phyloP scores from a whole-genome alignment of 805 yeast species.

The Metschnikowia similis region DNA sequence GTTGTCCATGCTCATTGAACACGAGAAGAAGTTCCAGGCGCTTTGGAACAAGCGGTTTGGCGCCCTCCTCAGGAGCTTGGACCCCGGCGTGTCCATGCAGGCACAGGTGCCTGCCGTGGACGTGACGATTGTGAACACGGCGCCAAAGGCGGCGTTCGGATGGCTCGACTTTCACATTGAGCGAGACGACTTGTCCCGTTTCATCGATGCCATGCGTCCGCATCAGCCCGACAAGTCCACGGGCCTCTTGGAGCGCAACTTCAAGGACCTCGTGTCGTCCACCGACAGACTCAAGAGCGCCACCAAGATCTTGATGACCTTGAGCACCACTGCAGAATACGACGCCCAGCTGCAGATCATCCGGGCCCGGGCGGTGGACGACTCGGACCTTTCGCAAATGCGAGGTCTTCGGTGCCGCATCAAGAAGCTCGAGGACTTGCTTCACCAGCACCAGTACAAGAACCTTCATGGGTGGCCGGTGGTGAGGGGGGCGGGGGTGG shows the following conservation, averaged over 20 bases:
- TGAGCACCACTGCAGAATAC: constrained; percentile 13
- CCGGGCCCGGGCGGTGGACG: constrained; percentile 16
- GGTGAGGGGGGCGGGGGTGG: constrained; percentile 3
- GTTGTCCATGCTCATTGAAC: constrained; percentile 51
- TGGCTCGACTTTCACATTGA: constrained; percentile 35
- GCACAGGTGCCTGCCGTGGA: constrained; percentile 22
- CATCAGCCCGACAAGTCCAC: constrained; percentile 28
- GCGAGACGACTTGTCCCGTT: constrained; percentile 30
- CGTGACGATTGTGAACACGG: constrained; percentile 13
- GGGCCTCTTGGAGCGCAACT: constrained; percentile 39
- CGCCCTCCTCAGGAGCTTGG: constrained; percentile 26
- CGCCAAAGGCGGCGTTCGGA: constrained; percentile 16
- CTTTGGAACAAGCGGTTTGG: constrained; percentile 67
- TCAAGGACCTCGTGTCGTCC: constrained; percentile 41
- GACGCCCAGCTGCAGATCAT: constrained; percentile 9
- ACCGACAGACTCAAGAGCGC: constrained; percentile 35
- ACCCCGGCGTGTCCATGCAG: constrained; percentile 8
- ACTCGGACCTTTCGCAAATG: constrained; percentile 35
- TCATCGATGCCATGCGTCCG: constrained; percentile 26
- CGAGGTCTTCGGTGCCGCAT: constrained; percentile 69
- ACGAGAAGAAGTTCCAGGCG: constrained; percentile 51
- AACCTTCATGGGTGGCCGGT: constrained; percentile 48
- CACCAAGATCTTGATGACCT: constrained; percentile 28
- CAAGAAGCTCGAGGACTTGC: constrained; percentile 66
- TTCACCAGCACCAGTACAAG: constrained; percentile 68